Evolutionary conservation across 768 basidiomycete species (phyloP), one percentile per base, ranked within the genome.

Genomic region (Rhodotorula sphaerocarpa): DNA sequence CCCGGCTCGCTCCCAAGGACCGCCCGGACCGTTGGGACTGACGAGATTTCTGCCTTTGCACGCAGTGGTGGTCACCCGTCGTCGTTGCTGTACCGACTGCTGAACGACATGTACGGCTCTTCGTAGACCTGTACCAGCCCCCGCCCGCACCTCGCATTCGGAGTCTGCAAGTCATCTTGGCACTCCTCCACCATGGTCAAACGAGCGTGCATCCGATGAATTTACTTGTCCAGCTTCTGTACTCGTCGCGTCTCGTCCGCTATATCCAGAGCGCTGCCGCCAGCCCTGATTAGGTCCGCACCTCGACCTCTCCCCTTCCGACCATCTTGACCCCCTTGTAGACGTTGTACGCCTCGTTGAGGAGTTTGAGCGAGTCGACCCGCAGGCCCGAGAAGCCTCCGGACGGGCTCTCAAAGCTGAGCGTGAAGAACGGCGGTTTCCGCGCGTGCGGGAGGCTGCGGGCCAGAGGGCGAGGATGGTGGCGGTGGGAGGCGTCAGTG

Each of bases 21-120:
- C n/a, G n/a, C n/a, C n/a, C n/a, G n/a, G n/a, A n/a, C n/a, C n/a
- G n/a, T n/a, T n/a, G 23, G 7, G 7, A 44, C 43, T n/a, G 10
- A 11, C 7, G 11, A 12, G 23, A 44, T 20, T 34, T 21, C 61
- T 58, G 45, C 27, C 5, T 9, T 11, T 5, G 21, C 52, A 56
- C 51, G 41, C 68, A 96, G 92, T 69, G 93, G 93, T 27, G 93
- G 95, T 74, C 92, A 96, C 74, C 89, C 92, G 28, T 91, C 93
- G 25, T 88, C 91, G 23, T 90, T 91, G 56, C 86, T 96, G 70
- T 90, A 91, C 73, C 80, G 90, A 7, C 50, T 68, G 14, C 36
- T 68, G 11, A 61, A 57, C 58, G 67, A 68, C 55, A 59, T 61
- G 59, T 68, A 64, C 48, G 65, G 65, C 18, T 50, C 63, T 0